Evolutionary conservation across 2,329 filamentous ascomycete genomes (phyloP).

Genomic region (Calonectria montana): DNA sequence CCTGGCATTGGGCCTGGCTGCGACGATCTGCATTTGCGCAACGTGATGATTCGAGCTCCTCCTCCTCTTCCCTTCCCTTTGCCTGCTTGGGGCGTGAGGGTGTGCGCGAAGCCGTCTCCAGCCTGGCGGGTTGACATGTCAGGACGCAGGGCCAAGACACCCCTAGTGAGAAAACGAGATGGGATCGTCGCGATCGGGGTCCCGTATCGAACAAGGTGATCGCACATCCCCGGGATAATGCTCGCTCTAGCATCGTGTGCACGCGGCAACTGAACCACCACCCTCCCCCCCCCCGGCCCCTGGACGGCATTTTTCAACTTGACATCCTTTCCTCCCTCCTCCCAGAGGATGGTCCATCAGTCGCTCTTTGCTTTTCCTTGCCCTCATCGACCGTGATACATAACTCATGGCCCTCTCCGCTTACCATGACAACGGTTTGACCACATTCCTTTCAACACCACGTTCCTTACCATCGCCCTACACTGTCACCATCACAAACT

Average conservation of each 20-base stretch:
- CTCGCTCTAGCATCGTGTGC: neutral
- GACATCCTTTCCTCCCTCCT: neutral
- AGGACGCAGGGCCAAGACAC: constrained; percentile 18
- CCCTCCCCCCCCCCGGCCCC: neutral
- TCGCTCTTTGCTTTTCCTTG: constrained; percentile 1
- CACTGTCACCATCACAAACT: neutral
- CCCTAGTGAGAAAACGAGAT: constrained; percentile 23
- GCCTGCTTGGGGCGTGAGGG: too few relatives aligned
- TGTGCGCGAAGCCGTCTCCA: neutral
- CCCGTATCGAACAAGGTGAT: neutral
- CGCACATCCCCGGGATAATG: neutral
- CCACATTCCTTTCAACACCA: constrained; percentile 37
- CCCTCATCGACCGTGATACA: constrained; percentile 3
- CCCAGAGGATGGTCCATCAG: neutral
- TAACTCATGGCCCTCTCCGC: constrained; percentile 7
- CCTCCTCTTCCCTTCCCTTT: neutral
- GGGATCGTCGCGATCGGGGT: constrained; percentile 33
- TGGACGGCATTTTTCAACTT: neutral
- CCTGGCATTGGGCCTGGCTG: neutral
- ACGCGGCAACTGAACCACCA: neutral
- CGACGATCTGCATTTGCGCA: neutral
- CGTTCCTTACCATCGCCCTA: constrained; percentile 28
- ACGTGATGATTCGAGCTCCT: neutral
- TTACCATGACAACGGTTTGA: constrained; percentile 6
- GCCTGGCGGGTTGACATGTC: constrained; percentile 30